Percentiles rank a stretch among this genome's conserved stretches.
These are phyloP conservation scores for Chaetomium cochliodes DNA, from an alignment of 495 filamentous ascomycete species.

Conservation along the genomic window DNA sequence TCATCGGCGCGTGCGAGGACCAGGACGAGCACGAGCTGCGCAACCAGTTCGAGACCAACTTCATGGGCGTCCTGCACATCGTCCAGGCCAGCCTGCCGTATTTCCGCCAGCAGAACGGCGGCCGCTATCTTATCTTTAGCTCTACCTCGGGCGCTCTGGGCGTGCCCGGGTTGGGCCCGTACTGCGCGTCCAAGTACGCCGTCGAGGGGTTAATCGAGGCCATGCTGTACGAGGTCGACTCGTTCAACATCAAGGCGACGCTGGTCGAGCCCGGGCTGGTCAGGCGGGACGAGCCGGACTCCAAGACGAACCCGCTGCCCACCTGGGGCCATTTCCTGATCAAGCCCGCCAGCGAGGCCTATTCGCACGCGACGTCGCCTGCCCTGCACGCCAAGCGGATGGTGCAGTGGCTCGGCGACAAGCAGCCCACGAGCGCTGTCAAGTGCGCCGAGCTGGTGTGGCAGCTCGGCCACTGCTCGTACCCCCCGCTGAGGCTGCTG, in stretches of 20 bases:
- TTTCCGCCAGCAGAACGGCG: conserved; percentile 71
- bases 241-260: conserved; percentile 87
- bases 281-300: conserved; percentile 65
- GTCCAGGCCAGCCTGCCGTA: conserved; percentile 86
- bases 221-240: conserved; percentile 91
- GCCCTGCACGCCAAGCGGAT: conserved; percentile 88
- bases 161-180: conserved; percentile 87
- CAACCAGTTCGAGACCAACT: conserved; percentile 96
- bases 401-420: conserved; percentile 91
- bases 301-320: conserved; percentile 56
- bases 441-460: conserved; percentile 95
- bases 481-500: conserved; percentile 80
- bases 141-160: conserved; percentile 85
- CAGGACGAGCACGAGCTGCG: conserved; percentile 93
- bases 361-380: conserved; percentile 70
- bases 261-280: conserved; percentile 89
- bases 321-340: conserved; percentile 90
- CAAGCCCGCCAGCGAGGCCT: conserved; percentile 79
- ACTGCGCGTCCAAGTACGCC: conserved; percentile 95
- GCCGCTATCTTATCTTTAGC: conserved; percentile 90
- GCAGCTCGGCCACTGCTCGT: conserved; percentile 91
- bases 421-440: conserved; percentile 87
- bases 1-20: conserved; percentile 94
- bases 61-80: conserved; percentile 90
- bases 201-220: conserved; percentile 93